phyloP scores from a whole-genome alignment of 805 yeast species.

The Starmerella bombicola region DNA sequence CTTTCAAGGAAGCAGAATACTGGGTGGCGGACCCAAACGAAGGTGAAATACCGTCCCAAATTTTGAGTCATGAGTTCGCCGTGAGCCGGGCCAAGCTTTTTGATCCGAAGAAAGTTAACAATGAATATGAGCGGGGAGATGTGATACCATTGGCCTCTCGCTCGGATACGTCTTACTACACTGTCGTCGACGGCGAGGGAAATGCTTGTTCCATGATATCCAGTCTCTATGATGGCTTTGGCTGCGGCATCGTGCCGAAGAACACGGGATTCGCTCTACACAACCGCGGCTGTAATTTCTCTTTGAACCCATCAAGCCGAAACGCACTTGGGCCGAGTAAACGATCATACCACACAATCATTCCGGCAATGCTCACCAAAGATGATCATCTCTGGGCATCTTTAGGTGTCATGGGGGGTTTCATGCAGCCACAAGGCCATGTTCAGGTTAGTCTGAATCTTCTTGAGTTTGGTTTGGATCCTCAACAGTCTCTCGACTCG shows the following conservation, averaged over 20 bases:
- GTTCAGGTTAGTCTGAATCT: conserved; percentile 63
- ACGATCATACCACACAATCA: conserved; percentile 71
- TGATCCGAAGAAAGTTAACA: conserved; percentile 31
- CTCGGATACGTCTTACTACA: conserved; percentile 62
- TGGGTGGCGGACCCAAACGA: conserved; percentile 49
- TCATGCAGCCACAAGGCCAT: conserved; percentile 78
- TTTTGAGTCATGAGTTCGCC: conserved; percentile 42
- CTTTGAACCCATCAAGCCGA: conserved; percentile 41
- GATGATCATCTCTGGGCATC: conserved; percentile 44
- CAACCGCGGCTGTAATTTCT: conserved; percentile 68
- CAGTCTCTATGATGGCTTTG: conserved; percentile 58
- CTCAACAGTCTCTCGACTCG: conserved; percentile 64
- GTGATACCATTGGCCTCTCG: conserved; percentile 33
- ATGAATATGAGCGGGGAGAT: conserved; percentile 35
- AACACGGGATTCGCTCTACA: conserved; percentile 55
- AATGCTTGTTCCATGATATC: conserved; percentile 73
- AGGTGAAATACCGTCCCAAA: conserved; percentile 26
- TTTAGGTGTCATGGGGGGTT: conserved; percentile 81
- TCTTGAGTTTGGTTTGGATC: conserved; percentile 47
- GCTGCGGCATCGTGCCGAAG: conserved; percentile 53
- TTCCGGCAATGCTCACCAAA: conserved; percentile 65
- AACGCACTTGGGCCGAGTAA: conserved; percentile 58
- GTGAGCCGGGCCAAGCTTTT: conserved; percentile 39
- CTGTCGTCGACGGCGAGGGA: conserved; percentile 55
- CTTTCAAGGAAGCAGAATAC: conserved; percentile 64